Evolutionary conservation across 73 alveolate species (phyloP).

Genomic region (Paramecium pentaurelia): DNA sequence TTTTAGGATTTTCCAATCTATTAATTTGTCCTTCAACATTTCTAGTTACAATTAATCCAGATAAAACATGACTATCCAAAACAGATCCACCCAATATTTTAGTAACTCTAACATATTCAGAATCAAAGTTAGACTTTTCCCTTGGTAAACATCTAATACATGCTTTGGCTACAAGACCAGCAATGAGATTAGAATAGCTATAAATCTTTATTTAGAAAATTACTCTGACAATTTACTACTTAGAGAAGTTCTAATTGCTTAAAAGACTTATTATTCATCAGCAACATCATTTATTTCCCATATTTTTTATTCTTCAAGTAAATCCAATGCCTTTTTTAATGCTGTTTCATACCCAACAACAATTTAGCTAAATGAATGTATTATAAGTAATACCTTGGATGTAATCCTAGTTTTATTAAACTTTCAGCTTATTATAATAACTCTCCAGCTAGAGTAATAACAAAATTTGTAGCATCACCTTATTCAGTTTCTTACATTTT

Average conservation of each 20-base stretch:
- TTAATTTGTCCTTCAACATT: constrained; percentile 90
- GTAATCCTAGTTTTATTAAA: constrained; percentile 94
- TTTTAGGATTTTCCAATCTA: constrained; percentile 87
- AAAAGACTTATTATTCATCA: constrained; percentile 75
- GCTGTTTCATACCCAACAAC: constrained; percentile 97
- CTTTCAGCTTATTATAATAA: constrained; percentile 94
- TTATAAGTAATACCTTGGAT: constrained; percentile 63
- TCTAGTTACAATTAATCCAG: constrained; percentile 89
- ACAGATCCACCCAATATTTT: constrained; percentile 95
- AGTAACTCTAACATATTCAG: constrained; percentile 93
- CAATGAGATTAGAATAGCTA: constrained; percentile 48
- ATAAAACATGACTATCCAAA: constrained; percentile 82
- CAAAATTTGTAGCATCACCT: constrained; percentile 96
- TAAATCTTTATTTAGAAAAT: not conserved
- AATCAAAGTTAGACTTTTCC: constrained; percentile 81
- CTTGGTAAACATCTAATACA: constrained; percentile 72
- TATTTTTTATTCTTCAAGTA: constrained; percentile 74
- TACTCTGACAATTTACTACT: constrained; percentile 82
- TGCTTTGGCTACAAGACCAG: constrained; percentile 51
- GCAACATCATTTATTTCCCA: constrained; percentile 80
- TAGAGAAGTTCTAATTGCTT: constrained; percentile 84
- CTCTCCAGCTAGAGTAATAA: constrained; percentile 96
- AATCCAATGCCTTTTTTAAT: constrained; percentile 79
- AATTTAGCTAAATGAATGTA: constrained; percentile 61
- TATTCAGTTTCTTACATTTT: constrained; percentile 94